Conservation (phyloP, 2,329 filamentous ascomycete genomes). For the Ascochyta fabae region DNA sequence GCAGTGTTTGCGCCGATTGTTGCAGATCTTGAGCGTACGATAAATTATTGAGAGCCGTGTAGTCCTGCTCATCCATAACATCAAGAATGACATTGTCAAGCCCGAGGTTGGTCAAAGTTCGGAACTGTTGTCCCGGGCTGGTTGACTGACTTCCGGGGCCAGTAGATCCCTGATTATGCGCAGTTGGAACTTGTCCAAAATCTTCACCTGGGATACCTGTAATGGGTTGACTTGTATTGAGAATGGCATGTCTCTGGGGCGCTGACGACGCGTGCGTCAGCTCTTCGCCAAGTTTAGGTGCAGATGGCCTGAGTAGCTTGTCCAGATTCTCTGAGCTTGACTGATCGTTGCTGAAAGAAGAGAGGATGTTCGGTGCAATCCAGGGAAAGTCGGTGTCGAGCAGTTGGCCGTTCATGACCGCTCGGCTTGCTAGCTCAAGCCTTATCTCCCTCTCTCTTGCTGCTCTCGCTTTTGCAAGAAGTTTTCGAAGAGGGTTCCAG, state of each 20-base stretch:
- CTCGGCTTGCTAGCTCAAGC: constrained; percentile 45
- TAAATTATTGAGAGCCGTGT: not conserved
- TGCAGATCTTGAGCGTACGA: not conserved
- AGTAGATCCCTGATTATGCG: not conserved
- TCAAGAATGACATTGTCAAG: constrained; percentile 39
- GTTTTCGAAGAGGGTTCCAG: constrained; percentile 67
- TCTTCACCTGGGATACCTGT: not conserved
- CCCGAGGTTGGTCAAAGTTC: constrained; percentile 29
- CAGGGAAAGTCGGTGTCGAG: constrained; percentile 12
- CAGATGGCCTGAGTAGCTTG: constrained; percentile 37
- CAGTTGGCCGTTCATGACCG: constrained; percentile 30
- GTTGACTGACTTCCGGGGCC: not conserved
- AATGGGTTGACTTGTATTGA: not conserved
- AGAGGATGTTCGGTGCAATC: not conserved
- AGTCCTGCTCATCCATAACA: constrained; percentile 30
- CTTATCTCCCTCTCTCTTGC: constrained; percentile 60
- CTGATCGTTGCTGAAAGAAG: constrained; percentile 24
- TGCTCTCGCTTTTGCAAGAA: constrained; percentile 65
- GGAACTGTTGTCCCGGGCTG: constrained; percentile 28
- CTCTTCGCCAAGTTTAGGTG: constrained; percentile 37
- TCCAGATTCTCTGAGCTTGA: constrained; percentile 35
- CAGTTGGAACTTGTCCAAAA: not conserved
- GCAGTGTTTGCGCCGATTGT: constrained; percentile 1
- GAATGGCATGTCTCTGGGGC: constrained; percentile 23
- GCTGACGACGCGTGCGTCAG: constrained; percentile 23